Conservation (phyloP, 257 asterid species). For the Rubia yunnanensis region DNA sequence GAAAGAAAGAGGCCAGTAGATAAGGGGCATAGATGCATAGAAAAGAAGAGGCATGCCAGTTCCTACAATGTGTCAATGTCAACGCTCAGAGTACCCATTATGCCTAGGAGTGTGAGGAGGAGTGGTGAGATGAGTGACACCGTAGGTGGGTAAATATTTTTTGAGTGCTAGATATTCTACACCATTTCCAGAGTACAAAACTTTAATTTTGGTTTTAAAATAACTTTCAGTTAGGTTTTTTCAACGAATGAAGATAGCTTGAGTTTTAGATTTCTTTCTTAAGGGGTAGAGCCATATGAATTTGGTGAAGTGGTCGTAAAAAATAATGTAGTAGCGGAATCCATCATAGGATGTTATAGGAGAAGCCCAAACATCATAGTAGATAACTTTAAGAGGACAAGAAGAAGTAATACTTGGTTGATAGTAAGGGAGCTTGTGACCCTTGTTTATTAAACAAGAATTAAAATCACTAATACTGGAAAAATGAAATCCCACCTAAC, state of each 20-base stretch:
- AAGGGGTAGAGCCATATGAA: not conserved
- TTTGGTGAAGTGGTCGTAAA: constrained; percentile 1
- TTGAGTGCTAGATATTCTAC: not conserved
- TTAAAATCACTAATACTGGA: too few relatives aligned
- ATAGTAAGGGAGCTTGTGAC: not conserved
- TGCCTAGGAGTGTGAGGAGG: constrained; percentile 3
- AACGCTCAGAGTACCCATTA: not conserved
- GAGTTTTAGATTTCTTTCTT: not conserved
- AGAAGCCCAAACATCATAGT: not conserved
- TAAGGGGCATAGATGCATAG: not conserved
- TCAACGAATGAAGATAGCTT: not conserved
- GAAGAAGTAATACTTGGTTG: not conserved
- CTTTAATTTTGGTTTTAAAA: not conserved
- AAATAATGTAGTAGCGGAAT: not conserved
- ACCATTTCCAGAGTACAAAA: not conserved
- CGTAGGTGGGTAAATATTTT: not conserved
- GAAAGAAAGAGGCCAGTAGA: not conserved
- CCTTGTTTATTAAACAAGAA: not conserved
- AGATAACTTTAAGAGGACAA: not conserved
- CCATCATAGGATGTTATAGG: not conserved
- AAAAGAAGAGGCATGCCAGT: not conserved
- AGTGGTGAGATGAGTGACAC: not conserved
- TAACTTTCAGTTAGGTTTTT: not conserved
- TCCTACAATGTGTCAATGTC: not conserved
- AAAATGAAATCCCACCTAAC: too few relatives aligned